Conservation (phyloP, 2,329 filamentous ascomycete species). For the Clarireedia monteithiana region DNA sequence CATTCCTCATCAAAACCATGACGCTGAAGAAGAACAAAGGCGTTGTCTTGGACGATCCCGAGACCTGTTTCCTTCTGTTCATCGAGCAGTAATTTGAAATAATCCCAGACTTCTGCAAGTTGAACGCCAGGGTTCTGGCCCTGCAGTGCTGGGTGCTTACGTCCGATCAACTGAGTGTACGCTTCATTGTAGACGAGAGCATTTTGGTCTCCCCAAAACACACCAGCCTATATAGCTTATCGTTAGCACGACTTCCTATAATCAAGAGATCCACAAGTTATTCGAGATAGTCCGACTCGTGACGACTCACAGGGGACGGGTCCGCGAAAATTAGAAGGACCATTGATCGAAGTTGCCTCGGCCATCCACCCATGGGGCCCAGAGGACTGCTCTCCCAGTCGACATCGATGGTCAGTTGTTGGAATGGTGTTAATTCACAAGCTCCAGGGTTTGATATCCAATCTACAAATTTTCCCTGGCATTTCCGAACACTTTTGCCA, state of each 20-base stretch:
- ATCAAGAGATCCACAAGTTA: too few relatives aligned
- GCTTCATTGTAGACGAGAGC: constrained; percentile 66
- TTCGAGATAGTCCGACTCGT: background rate
- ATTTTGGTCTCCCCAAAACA: constrained; percentile 66
- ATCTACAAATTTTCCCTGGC: constrained; percentile 13
- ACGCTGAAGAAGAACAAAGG: constrained; percentile 64
- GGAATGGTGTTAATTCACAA: constrained; percentile 16
- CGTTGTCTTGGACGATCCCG: constrained; percentile 78
- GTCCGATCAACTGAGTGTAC: constrained; percentile 60
- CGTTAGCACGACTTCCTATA: too few relatives aligned
- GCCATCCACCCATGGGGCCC: constrained; percentile 58
- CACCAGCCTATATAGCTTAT: constrained; percentile 38
- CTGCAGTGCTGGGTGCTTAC: constrained; percentile 58
- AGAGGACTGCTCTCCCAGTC: constrained; percentile 68
- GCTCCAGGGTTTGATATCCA: constrained; percentile 17
- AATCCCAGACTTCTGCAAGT: constrained; percentile 69
- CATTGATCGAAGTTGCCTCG: constrained; percentile 67
- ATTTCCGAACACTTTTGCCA: too few relatives aligned
- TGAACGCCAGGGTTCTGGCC: constrained; percentile 57
- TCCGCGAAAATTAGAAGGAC: constrained; percentile 73
- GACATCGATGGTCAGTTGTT: constrained; percentile 31
- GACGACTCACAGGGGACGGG: constrained; percentile 45
- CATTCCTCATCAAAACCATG: constrained; percentile 68
- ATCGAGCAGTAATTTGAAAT: constrained; percentile 60
- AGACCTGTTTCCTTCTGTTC: constrained; percentile 63